Evolutionary conservation across 805 yeast species (phyloP).

Genomic region (Diddensiella transvaalensis): DNA sequence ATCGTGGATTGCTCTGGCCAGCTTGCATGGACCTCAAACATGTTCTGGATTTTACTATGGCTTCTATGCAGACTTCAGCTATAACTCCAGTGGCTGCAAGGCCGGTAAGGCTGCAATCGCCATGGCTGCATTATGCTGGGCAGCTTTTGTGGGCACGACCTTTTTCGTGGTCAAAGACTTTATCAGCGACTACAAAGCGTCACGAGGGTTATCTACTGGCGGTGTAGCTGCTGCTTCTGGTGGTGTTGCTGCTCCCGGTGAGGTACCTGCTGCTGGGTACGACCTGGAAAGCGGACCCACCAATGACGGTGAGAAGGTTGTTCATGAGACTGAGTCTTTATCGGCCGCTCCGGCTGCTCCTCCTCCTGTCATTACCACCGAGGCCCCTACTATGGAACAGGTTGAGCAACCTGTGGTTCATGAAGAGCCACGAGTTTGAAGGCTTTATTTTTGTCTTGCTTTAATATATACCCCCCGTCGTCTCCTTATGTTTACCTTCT

Average conservation of each 20-base stretch:
- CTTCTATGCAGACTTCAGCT: neutral
- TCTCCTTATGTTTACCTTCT: too few species aligned
- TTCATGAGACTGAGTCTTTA: neutral
- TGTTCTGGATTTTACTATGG: neutral
- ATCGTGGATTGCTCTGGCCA: slow-evolving; percentile 12
- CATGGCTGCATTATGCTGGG: slow-evolving; percentile 21
- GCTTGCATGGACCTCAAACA: neutral
- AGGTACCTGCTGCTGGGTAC: neutral
- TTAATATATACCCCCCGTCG: too few species aligned
- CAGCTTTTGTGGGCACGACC: slow-evolving; percentile 7
- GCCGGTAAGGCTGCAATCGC: slow-evolving; percentile 21
- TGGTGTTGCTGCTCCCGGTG: too few species aligned
- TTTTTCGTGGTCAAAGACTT: slow-evolving; percentile 3
- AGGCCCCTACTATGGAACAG: neutral
- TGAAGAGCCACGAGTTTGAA: neutral
- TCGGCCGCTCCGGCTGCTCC: neutral
- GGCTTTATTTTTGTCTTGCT: too few species aligned
- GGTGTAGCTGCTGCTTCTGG: neutral
- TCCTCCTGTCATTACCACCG: neutral
- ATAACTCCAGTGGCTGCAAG: slow-evolving; percentile 8
- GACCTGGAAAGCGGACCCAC: neutral
- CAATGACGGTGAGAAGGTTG: neutral
- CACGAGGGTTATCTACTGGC: neutral
- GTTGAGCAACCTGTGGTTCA: neutral
- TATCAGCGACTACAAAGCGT: neutral